A percentile compares a stretch with the other conserved stretches of the same genome.
phyloP scores from a whole-genome alignment of 1,284 basidiomycete genomes.

The Singerocomus rubriflavus region DNA sequence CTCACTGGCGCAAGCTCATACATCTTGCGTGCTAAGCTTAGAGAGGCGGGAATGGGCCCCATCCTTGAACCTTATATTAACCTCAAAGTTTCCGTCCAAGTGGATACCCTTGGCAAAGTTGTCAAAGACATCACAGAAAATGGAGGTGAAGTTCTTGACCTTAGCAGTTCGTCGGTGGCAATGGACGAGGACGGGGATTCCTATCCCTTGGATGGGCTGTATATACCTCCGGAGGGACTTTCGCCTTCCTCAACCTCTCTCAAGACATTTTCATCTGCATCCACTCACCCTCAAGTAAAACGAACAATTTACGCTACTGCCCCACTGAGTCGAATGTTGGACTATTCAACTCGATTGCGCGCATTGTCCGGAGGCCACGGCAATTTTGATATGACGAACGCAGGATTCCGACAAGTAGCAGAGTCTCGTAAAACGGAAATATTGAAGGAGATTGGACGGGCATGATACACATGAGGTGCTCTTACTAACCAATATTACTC shows the following conservation, averaged over 20 bases:
- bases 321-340: conserved; percentile 76
- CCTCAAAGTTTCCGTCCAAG: conserved; percentile 62
- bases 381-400: conserved; percentile 72
- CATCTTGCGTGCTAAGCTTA: conserved; percentile 58
- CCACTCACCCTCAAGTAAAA: conserved; percentile 41
- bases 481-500: conserved; percentile 7
- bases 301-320: conserved; percentile 67
- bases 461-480: conserved; percentile 34
- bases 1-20: conserved; percentile 64
- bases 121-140: conserved; percentile 76
- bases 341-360: conserved; percentile 75
- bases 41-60: conserved; percentile 59
- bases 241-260: conserved; percentile 62
- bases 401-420: conserved; percentile 70
- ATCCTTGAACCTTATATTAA: conserved; percentile 73
- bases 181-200: conserved; percentile 47
- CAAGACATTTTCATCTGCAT: conserved; percentile 25
- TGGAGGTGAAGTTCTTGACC: conserved; percentile 68
- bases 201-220: conserved; percentile 59
- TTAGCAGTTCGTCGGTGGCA: conserved; percentile 40
- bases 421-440: conserved; percentile 63
- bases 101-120: conserved; percentile 66
- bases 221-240: conserved; percentile 68
- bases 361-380: conserved; percentile 83
- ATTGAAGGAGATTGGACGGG: conserved; percentile 70